Base-by-base conservation (phyloP, 495 filamentous ascomycete species). In the Melanomma pulvis-pyrius region DNA sequence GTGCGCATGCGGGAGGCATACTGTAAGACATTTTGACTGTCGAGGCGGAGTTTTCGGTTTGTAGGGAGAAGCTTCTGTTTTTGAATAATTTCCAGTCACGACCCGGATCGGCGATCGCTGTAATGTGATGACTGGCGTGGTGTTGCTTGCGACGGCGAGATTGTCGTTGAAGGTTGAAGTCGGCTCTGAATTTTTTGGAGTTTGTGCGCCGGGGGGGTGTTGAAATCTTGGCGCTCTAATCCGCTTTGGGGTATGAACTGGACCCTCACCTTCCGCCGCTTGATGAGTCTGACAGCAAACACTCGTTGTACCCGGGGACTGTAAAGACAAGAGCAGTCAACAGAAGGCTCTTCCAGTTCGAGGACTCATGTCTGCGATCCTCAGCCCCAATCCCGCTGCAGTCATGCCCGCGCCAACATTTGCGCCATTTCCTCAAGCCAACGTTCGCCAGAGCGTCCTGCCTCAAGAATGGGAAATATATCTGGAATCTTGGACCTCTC, bases 381-480 rank as follows among this genome's bases (percentile, higher is more conserved):
- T 30, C 19, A 49, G 29, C 32, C 29, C 51, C 13, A 8, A 30
- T 8, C 1, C 48, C 19, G 3, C 24, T 19, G 9, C 48, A 63
- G 9, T 21, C 28, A 81, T 83, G 74, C 69, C 74, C 30, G 80
- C 91, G 21, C 91, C 91, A 26, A 81, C 84, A 26, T 82, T 96
- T 74, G 90, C 90, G 41, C 82, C 89, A 3, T 90, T 92, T 67
- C 92, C 92, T 24, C 82, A 87, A 47, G 77, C 83, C n/a, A 77
- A 79, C 57, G 85, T 92, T 77, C 84, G 87, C 67, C 82, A 83
- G 30, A 82, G 82, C 60, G 81, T 96, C 32, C 78, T 82, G 9
- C 82, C 86, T 1, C 77, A 83, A 30, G 91, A 96, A 76, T 96
- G 92, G 92, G 83, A 88, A 59, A 80, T 83, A 34, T 93, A 88